Percentiles rank a stretch among this genome's conserved stretches.
These are phyloP conservation scores for Alternaria angustiovoidea DNA, from an alignment of 2,329 filamentous ascomycete genomes.

Conservation along the genomic window DNA sequence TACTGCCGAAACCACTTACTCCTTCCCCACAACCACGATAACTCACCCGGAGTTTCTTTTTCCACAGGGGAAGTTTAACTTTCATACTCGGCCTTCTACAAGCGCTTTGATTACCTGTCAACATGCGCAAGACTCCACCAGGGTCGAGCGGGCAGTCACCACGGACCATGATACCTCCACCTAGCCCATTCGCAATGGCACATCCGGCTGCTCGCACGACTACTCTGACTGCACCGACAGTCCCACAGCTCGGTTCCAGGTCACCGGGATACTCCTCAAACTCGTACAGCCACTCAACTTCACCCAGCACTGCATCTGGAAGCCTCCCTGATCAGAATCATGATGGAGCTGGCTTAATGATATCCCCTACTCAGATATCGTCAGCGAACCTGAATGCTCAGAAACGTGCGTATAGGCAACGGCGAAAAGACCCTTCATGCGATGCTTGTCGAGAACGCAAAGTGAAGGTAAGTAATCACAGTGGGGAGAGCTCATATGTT, in stretches of 20 bases:
- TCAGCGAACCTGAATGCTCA: constrained; percentile 71
- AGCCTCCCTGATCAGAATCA: constrained; percentile 43
- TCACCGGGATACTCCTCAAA: constrained; percentile 44
- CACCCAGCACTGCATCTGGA: constrained; percentile 47
- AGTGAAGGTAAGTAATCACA: constrained; percentile 62
- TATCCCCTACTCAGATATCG: constrained; percentile 52
- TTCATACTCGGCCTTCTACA: constrained; percentile 8
- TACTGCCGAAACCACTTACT: constrained; percentile 42
- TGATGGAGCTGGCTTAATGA: constrained; percentile 49
- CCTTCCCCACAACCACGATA: constrained; percentile 36
- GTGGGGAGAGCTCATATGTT: neutral
- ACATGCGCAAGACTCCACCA: constrained; percentile 45
- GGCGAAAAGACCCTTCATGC: constrained; percentile 95
- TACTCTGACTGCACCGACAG: constrained; percentile 41
- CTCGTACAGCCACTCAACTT: constrained; percentile 46
- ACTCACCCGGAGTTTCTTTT: constrained; percentile 7
- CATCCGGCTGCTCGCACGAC: constrained; percentile 34
- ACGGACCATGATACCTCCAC: constrained; percentile 43
- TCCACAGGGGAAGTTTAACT: constrained; percentile 11
- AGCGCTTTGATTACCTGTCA: constrained; percentile 16
- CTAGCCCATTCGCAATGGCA: constrained; percentile 43
- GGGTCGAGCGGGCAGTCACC: constrained; percentile 45
- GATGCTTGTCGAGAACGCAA: constrained; percentile 91
- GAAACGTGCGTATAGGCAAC: constrained; percentile 92
- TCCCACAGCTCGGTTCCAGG: constrained; percentile 38